Evolutionary conservation across 176 grass and related monocot species (phyloP).

Genomic region (Raddia distichophylla): DNA sequence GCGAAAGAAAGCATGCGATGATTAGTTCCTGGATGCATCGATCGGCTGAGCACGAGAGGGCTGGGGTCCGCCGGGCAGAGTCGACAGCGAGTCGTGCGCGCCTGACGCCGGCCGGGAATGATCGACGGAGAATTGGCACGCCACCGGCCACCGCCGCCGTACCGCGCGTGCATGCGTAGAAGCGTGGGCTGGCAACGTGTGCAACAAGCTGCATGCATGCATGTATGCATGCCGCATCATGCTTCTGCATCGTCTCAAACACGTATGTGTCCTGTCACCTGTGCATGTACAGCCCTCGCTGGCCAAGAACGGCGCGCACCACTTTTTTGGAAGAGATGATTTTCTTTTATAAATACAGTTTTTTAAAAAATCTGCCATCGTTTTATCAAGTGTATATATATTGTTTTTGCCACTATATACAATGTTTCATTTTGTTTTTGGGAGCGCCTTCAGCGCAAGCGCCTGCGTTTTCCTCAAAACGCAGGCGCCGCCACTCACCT

Average conservation of each 20-base stretch:
- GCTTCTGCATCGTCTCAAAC: neutral
- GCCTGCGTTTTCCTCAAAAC: too few relatives aligned
- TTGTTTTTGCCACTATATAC: too few relatives aligned
- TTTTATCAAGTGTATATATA: too few relatives aligned
- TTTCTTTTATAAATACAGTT: too few relatives aligned
- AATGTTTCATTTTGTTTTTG: too few relatives aligned
- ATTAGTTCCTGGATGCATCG: constrained; percentile 20
- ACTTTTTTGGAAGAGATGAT: too few relatives aligned
- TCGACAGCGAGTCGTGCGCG: neutral
- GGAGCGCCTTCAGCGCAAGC: too few relatives aligned
- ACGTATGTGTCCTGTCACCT: neutral
- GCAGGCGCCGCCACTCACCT: too few relatives aligned
- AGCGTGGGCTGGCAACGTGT: neutral
- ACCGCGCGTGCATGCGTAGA: neutral
- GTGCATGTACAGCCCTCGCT: neutral
- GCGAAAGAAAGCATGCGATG: constrained; percentile 15
- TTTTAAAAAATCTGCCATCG: too few relatives aligned
- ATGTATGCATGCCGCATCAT: neutral
- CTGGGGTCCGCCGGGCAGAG: neutral
- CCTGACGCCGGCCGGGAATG: constrained; percentile 2
- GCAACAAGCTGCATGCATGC: constrained; percentile 12
- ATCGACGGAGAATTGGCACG: constrained; percentile 21
- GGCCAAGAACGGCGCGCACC: too few relatives aligned
- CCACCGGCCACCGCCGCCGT: neutral
- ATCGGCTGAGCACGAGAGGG: neutral